Conservation (phyloP, 371 early-diverging fungal species). For the Phascolomyces articulosus region DNA sequence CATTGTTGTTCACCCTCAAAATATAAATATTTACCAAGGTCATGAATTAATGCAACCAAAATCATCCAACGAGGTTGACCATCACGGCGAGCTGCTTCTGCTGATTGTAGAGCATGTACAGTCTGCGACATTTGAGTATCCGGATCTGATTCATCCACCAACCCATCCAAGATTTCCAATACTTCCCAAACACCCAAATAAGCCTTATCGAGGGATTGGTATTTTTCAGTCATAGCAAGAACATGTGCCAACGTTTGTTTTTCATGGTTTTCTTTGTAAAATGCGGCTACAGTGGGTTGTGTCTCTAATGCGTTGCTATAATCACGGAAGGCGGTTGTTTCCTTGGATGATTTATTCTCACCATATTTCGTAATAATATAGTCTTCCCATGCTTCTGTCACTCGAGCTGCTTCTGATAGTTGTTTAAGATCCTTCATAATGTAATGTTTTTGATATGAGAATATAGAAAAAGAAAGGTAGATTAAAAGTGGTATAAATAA, state of each 20-base stretch:
- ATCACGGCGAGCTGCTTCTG: constrained; percentile 60
- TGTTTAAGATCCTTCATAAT: not conserved
- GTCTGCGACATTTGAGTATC: constrained; percentile 53
- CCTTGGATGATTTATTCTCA: constrained; percentile 23
- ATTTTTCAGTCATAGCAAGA: constrained; percentile 32
- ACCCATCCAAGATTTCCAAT: constrained; percentile 21
- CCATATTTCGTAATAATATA: constrained; percentile 36
- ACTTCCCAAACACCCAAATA: constrained; percentile 61
- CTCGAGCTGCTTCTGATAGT: constrained; percentile 30
- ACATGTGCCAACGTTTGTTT: constrained; percentile 49
- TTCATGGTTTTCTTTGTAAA: constrained; percentile 49
- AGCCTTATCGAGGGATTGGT: constrained; percentile 29
- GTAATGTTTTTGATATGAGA: not conserved
- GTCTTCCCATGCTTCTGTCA: constrained; percentile 36
- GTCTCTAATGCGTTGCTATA: constrained; percentile 29
- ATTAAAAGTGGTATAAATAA: not conserved
- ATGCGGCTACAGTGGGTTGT: constrained; percentile 25
- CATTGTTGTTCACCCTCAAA: constrained; percentile 58
- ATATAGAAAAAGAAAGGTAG: not conserved
- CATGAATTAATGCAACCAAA: constrained; percentile 58
- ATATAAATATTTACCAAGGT: constrained; percentile 58
- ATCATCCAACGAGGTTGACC: constrained; percentile 58
- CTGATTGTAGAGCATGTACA: constrained; percentile 59
- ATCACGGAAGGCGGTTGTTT: constrained; percentile 27
- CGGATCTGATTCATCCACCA: constrained; percentile 59